These are phyloP conservation scores for Takashimella tepidaria DNA, from an alignment of 1,284 basidiomycete genomes.

Conservation along the genomic window DNA sequence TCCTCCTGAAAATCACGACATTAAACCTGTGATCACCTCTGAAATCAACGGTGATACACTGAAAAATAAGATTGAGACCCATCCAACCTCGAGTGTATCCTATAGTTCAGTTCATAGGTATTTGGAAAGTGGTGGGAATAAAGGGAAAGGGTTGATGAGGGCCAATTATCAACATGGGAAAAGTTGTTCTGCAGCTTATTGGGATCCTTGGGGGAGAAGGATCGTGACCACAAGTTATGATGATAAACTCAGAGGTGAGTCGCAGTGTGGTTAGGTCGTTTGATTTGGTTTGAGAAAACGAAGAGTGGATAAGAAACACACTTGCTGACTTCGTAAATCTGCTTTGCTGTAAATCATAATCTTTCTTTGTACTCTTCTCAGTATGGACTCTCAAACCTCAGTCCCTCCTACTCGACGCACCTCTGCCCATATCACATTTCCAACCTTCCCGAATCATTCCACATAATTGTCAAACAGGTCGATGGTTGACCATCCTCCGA, in stretches of 20 bases:
- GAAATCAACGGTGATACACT: conserved; percentile 3
- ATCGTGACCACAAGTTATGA: conserved; percentile 50
- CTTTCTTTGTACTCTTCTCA: conserved; percentile 11
- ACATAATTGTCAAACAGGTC: conserved; percentile 51
- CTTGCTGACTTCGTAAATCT: too few species aligned
- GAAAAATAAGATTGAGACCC: conserved; percentile 10
- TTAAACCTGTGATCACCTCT: conserved; percentile 4
- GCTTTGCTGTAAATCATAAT: too few species aligned
- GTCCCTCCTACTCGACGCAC: conserved; percentile 26
- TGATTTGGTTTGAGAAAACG: too few species aligned
- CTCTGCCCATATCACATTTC: conserved; percentile 32
- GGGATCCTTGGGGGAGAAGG: conserved; percentile 48
- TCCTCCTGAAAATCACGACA: conserved; percentile 12
- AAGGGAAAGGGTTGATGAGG: conserved; percentile 34
- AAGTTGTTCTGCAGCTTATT: conserved; percentile 49
- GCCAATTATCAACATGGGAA: conserved; percentile 46
- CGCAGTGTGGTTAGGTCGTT: too few species aligned
- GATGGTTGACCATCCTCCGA: conserved; percentile 50
- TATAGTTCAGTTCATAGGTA: conserved; percentile 20
- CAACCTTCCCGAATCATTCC: conserved; percentile 28
- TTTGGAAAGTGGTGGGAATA: conserved; percentile 17
- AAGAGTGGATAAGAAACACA: too few species aligned
- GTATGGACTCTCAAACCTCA: conserved; percentile 47
- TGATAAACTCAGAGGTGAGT: conserved; percentile 44
- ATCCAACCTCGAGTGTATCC: conserved; percentile 21